Evolutionary conservation across 345 rosid species (phyloP).

Genomic region (Balakata baccata): DNA sequence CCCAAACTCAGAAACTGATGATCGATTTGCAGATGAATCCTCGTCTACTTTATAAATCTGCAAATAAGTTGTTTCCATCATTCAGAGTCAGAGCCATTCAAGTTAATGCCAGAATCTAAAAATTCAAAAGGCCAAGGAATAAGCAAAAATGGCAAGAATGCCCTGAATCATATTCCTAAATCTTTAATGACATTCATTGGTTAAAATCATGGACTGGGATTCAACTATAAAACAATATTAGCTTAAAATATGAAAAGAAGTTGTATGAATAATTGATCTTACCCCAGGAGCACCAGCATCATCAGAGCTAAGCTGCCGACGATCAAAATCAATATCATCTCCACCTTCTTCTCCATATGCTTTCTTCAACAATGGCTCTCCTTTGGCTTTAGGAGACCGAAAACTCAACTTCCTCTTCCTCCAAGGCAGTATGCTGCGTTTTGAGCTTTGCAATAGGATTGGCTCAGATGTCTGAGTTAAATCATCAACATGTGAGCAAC

Average conservation of each 20-base stretch:
- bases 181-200: background rate
- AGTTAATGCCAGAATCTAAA: background rate
- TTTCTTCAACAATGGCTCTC: constrained; percentile 89
- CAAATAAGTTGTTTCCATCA: constrained; percentile 15
- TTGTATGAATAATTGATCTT: constrained; percentile 20
- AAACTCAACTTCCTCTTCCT: constrained; percentile 89
- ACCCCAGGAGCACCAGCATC: constrained; percentile 54
- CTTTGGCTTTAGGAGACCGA: constrained; percentile 77
- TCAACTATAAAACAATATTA: background rate
- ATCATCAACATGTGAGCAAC: constrained; percentile 44
- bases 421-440: constrained; percentile 76
- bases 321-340: constrained; percentile 97
- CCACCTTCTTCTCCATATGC: constrained; percentile 95
- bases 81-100: background rate
- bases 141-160: background rate
- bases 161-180: background rate
- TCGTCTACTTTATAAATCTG: constrained; percentile 78
- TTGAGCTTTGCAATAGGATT: constrained; percentile 43
- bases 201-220: background rate
- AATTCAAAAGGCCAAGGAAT: background rate
- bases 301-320: constrained; percentile 87
- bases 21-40: constrained; percentile 51
- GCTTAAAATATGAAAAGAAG: background rate
- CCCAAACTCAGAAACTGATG: constrained; percentile 83
- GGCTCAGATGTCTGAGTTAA: constrained; percentile 48